Evolutionary conservation across 495 filamentous ascomycete species (phyloP), one percentile per base, ranked within the genome.

Genomic region (Penicillium bialowiezense): DNA sequence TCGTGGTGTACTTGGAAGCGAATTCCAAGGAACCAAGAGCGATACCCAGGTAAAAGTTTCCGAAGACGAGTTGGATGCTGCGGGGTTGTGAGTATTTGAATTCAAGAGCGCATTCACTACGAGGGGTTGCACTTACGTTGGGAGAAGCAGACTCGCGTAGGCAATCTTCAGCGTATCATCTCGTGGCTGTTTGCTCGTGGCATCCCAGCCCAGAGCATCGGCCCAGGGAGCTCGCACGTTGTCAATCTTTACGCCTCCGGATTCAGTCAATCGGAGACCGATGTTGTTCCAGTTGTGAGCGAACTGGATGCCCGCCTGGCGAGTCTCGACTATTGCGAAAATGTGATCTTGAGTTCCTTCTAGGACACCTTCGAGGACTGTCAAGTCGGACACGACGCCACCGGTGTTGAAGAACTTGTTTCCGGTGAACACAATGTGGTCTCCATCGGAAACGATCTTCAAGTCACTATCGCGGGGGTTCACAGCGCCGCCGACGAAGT

Each of bases 401-500:
- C 82, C 82, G 6, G 80, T 85, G 54, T 79, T 83, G 71, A 85
- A 85, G 64, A 75, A 56, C 60, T 85, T 85, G 55, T 68, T 69
- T 17, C 81, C 80, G 52, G 75, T 76, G 65, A 80, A 84, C 20
- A 79, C 66, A 21, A 84, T 56, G 9, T 75, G 50, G 7, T 76
- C 71, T 9, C 77, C 79, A 32, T 76, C 70, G 8, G 64, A 55
- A 10, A 68, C 77, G 52, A 82, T 80, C 35, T 68, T 75, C 18
- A 80, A 64, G 52, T 85, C 79, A 37, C 61, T 76, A 54, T 84
- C 79, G 10, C 82, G 72, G 9, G 81, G 80, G 58, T 85, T 85
- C 37, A 85, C 81, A 7, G 81, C 81, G n/a, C 71, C 81, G 15
- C 81, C 81, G 20, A 85, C 68, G 48, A 80, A 83, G 63, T 80